A percentile compares a stretch with the other conserved stretches of the same genome.
phyloP scores from a whole-genome alignment of 2,329 filamentous ascomycete genomes.

The Aspergillus hiratsukae region DNA sequence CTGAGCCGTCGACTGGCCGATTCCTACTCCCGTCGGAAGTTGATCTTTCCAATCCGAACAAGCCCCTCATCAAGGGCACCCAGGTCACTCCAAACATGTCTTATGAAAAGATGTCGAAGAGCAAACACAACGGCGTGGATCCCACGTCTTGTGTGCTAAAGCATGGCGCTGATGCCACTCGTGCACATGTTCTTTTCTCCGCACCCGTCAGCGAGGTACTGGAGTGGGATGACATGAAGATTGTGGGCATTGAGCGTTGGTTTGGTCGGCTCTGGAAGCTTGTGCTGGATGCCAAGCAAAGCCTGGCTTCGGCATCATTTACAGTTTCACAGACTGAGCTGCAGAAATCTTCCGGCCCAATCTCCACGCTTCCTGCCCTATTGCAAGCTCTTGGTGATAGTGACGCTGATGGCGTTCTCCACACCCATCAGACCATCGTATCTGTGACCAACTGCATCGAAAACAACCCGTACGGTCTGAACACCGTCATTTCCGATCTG shows the following conservation, averaged over 20 bases:
- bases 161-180: slow-evolving; percentile 77
- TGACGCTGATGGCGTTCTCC: slow-evolving; percentile 54
- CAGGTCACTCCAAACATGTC: slow-evolving; percentile 57
- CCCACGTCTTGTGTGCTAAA: slow-evolving; percentile 66
- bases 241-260: slow-evolving; percentile 78
- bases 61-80: slow-evolving; percentile 60
- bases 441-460: slow-evolving; percentile 66
- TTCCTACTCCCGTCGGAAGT: slow-evolving; percentile 76
- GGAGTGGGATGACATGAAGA: slow-evolving; percentile 82
- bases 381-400: slow-evolving; percentile 29
- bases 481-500: slow-evolving; percentile 77
- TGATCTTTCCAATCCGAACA: slow-evolving; percentile 53
- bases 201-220: slow-evolving; percentile 78
- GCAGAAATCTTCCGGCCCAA: slow-evolving; percentile 16
- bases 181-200: slow-evolving; percentile 85
- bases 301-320: slow-evolving; percentile 19
- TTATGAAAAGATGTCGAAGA: slow-evolving; percentile 94
- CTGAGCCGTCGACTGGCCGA: slow-evolving; percentile 66
- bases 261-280: slow-evolving; percentile 63
- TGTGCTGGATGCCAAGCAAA: slow-evolving; percentile 38
- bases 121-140: slow-evolving; percentile 87
- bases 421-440: slow-evolving; percentile 62
- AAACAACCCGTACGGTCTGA: slow-evolving; percentile 68
- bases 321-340: slow-evolving; percentile 18
- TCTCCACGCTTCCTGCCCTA: slow-evolving; percentile 21